Conservation (phyloP, 306 rosid genomes). For the Prosopis cineraria region DNA sequence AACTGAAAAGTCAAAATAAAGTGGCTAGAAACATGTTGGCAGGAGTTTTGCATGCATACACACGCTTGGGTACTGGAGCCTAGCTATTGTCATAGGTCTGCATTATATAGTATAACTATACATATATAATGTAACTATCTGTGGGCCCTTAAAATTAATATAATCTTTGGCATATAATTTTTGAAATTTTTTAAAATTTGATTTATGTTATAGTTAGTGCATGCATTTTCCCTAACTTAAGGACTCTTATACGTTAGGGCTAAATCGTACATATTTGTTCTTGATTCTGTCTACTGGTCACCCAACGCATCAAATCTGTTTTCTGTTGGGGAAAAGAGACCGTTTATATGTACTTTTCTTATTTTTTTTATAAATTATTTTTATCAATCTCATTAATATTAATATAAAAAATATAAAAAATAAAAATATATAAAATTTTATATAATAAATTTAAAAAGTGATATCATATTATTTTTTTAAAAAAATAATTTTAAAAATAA, state of each 20-base stretch:
- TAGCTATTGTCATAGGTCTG: neutral
- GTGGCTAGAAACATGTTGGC: slow-evolving; percentile 13
- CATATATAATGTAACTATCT: neutral
- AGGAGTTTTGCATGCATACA: slow-evolving; percentile 8
- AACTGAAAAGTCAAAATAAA: slow-evolving; percentile 22
- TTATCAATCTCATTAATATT: too few relatives aligned
- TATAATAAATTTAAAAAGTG: too few relatives aligned
- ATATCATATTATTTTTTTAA: too few relatives aligned
- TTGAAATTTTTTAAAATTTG: too few relatives aligned
- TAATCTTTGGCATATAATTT: neutral
- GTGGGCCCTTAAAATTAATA: neutral
- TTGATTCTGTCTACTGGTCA: slow-evolving; percentile 15
- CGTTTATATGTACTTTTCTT: too few relatives aligned
- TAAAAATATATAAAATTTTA: too few relatives aligned
- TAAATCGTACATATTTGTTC: neutral
- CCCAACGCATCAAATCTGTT: neutral
- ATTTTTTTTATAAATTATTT: too few relatives aligned
- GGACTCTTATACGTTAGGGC: neutral
- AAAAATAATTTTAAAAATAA: too few relatives aligned
- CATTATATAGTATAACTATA: neutral
- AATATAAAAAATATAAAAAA: too few relatives aligned
- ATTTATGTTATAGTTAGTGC: too few relatives aligned
- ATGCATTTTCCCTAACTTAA: neutral
- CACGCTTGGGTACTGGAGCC: slow-evolving; percentile 17
- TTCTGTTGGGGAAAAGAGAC: neutral